Conservation (phyloP, 2,329 filamentous ascomycete genomes). For the Macroventuria anomochaeta region DNA sequence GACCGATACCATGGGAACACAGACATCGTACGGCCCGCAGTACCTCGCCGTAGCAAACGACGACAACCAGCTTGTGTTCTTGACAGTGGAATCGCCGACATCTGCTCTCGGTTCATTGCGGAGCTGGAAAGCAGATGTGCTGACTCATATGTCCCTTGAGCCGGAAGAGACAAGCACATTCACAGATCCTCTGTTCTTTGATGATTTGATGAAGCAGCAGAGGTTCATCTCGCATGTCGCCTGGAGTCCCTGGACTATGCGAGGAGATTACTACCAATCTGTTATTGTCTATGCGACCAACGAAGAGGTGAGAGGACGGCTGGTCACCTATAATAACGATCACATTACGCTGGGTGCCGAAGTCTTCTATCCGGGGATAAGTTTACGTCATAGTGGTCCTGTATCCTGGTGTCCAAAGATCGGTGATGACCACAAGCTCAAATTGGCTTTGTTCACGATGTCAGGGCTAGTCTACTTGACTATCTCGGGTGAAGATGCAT, state of each 20-base stretch:
- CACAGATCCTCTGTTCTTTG: constrained; percentile 32
- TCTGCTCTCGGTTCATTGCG: constrained; percentile 34
- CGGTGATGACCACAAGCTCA: constrained; percentile 23
- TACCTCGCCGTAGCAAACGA: constrained; percentile 52
- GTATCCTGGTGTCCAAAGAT: constrained; percentile 39
- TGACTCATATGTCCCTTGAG: constrained; percentile 33
- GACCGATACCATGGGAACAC: constrained; percentile 32
- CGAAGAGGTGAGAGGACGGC: constrained; percentile 36
- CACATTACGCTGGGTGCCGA: constrained; percentile 31
- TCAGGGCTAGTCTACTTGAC: constrained; percentile 36
- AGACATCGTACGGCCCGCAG: constrained; percentile 34
- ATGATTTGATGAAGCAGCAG: constrained; percentile 41
- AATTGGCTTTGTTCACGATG: constrained; percentile 42
- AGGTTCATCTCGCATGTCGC: constrained; percentile 45
- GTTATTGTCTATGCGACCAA: constrained; percentile 48
- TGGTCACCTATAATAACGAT: constrained; percentile 25
- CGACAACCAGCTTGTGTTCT: constrained; percentile 49
- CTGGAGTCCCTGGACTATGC: constrained; percentile 50
- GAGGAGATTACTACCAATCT: constrained; percentile 29
- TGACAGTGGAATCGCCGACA: constrained; percentile 49
- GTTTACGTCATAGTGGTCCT: constrained; percentile 34
- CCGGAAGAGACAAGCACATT: constrained; percentile 20
- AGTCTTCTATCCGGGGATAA: constrained; percentile 29
- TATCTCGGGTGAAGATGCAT: constrained; percentile 33
- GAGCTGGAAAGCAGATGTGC: constrained; percentile 39